Conservation (phyloP, 495 filamentous ascomycete genomes). For the Articulospora tetracladia region DNA sequence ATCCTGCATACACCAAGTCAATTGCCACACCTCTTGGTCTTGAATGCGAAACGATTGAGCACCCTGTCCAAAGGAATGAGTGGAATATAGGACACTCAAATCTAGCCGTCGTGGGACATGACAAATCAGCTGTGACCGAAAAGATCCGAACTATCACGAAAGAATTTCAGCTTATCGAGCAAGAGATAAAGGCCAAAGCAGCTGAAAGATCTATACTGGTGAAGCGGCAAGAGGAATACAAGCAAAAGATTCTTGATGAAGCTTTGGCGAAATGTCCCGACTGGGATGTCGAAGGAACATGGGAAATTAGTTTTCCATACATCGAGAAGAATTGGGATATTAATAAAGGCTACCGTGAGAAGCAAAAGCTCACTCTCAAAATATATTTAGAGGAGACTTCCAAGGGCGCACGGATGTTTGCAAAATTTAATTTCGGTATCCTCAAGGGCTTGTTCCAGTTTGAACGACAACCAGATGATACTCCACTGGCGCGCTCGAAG, state of each 20-base stretch:
- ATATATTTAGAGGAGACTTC: not conserved
- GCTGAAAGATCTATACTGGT: not conserved
- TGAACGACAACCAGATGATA: not conserved
- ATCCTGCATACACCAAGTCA: not conserved
- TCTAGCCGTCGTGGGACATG: not conserved
- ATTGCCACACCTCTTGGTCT: not conserved
- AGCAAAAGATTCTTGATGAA: not conserved
- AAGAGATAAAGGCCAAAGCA: not conserved
- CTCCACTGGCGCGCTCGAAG: not conserved
- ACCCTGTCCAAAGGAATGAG: not conserved
- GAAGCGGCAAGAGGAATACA: not conserved
- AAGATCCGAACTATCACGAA: not conserved
- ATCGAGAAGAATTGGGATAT: not conserved
- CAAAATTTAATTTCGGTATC: slow-evolving; percentile 5
- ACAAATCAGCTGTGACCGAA: not conserved
- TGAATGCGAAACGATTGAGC: not conserved
- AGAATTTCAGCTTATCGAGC: not conserved
- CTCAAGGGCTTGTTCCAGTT: slow-evolving; percentile 5
- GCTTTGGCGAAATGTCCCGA: not conserved
- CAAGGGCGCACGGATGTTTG: slow-evolving; percentile 8
- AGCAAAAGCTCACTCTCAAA: not conserved
- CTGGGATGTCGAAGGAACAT: slow-evolving; percentile 13
- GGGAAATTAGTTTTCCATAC: not conserved
- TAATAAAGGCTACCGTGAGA: not conserved
- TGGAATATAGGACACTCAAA: not conserved